These are phyloP conservation scores for Ophiocordyceps camponoti-saundersi DNA, from an alignment of 2,329 filamentous ascomycete genomes.

Conservation along the genomic window DNA sequence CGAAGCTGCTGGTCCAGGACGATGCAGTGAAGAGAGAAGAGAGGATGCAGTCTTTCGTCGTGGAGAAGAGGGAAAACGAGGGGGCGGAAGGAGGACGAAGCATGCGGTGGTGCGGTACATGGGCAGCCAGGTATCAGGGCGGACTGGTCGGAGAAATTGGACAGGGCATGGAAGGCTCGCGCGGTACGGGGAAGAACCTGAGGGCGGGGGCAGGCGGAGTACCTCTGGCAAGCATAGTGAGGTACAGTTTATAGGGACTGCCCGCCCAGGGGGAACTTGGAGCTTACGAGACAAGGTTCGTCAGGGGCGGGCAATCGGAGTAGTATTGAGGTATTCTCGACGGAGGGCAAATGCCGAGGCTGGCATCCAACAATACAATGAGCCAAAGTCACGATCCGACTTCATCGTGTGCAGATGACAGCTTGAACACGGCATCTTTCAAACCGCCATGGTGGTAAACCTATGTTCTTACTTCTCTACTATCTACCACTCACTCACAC, in stretches of 20 bases:
- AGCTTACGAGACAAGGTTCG: background rate
- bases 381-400: background rate
- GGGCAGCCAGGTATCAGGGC: background rate
- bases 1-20: constrained; percentile 18
- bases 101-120: background rate
- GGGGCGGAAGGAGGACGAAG: background rate
- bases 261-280: background rate
- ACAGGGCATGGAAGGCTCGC: background rate
- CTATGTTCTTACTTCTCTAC: no score
- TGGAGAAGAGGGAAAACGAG: constrained; percentile 7
- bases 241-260: background rate
- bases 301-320: background rate
- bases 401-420: background rate
- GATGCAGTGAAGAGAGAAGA: constrained; percentile 7
- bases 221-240: background rate
- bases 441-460: no score
- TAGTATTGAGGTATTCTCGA: background rate
- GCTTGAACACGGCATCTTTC: no score
- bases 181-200: background rate
- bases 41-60: constrained; percentile 11
- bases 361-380: background rate
- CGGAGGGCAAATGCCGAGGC: background rate
- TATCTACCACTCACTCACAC: no score
- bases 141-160: background rate
- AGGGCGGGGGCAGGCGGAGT: background rate